Percentiles rank a stretch among this genome's conserved stretches.
phyloP scores from a whole-genome alignment of 257 asterid genomes.

The Vinca minor region DNA sequence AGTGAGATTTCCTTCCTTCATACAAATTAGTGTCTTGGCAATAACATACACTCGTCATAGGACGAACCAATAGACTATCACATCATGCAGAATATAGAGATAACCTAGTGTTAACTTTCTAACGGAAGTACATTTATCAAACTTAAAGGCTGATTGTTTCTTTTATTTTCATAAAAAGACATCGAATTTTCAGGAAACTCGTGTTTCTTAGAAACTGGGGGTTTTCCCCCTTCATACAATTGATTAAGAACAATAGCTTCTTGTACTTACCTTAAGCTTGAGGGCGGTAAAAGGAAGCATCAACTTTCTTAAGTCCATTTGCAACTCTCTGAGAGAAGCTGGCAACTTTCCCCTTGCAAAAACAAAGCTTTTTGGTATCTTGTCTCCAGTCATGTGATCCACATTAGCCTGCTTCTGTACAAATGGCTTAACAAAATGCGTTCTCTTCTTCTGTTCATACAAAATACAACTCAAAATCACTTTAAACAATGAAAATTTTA shows the following conservation, averaged over 20 bases:
- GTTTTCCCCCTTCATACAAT: neutral
- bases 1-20: no score
- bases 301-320: constrained; percentile 76
- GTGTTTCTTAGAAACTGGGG: neutral
- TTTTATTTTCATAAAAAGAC: neutral
- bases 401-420: constrained; percentile 53
- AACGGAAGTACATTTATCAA: neutral
- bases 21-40: no score
- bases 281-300: constrained; percentile 95
- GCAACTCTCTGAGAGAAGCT: constrained; percentile 60
- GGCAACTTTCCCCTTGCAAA: constrained; percentile 82
- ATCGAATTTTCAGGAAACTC: neutral
- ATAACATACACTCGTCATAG: neutral
- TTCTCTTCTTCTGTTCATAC: constrained; percentile 38
- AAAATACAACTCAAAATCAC: neutral
- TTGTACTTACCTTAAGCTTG: constrained; percentile 58
- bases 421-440: constrained; percentile 49
- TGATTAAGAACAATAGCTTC: neutral
- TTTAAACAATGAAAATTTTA: neutral
- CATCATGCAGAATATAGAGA: neutral
- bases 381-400: constrained; percentile 85
- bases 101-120: neutral
- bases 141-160: neutral
- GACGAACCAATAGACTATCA: neutral
- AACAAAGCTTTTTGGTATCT: constrained; percentile 79